phyloP scores from a whole-genome alignment of 1,139 yeast species.

The Geotrichum candidum region DNA sequence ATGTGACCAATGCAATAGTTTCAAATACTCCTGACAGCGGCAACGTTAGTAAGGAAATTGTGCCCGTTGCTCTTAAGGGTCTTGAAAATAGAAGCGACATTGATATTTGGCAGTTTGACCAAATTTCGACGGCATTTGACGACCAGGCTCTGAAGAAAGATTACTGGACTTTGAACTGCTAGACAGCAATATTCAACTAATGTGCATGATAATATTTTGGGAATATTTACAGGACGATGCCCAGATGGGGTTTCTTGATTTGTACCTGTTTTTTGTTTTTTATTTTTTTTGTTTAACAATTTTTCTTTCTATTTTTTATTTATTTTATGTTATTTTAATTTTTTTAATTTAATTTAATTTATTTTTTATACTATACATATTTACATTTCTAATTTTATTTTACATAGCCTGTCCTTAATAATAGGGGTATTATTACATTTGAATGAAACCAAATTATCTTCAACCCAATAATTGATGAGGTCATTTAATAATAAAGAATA shows the following conservation, averaged over 20 bases:
- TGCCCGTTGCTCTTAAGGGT: slow-evolving; percentile 17
- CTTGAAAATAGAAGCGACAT: not conserved
- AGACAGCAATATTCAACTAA: not conserved
- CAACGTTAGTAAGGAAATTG: not conserved
- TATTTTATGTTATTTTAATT: no score
- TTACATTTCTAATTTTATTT: no score
- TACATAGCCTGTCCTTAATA: no score
- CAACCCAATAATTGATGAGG: no score
- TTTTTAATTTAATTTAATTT: no score
- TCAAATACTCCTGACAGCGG: not conserved
- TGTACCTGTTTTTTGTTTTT: no score
- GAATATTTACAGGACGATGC: no score
- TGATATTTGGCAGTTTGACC: slow-evolving; percentile 1
- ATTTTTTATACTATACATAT: no score
- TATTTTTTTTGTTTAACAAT: no score
- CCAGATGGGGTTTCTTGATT: no score
- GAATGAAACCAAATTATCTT: not conserved
- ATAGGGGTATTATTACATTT: not conserved
- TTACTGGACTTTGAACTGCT: not conserved
- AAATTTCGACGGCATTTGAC: not conserved
- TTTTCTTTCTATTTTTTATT: no score
- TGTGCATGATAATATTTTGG: not conserved
- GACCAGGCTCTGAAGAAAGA: not conserved
- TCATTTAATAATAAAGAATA: no score
- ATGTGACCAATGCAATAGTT: not conserved